These are phyloP conservation scores for Fusarium redolens DNA, from an alignment of 2,329 filamentous ascomycete species.

Conservation along the genomic window DNA sequence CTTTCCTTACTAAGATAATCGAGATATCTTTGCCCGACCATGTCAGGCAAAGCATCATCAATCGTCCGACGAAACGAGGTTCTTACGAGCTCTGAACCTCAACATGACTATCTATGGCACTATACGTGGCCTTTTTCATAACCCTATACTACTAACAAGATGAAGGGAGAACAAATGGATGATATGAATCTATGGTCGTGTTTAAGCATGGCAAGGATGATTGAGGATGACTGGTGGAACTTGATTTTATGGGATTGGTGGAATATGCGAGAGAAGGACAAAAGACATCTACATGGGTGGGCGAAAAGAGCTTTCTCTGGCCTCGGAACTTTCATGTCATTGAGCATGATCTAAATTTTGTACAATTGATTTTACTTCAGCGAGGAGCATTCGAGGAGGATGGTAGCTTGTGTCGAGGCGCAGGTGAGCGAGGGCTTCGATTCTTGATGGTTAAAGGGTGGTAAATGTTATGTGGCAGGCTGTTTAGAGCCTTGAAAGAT, in stretches of 20 bases:
- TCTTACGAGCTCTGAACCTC: not conserved
- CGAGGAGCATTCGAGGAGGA: constrained; percentile 38
- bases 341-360: constrained; percentile 21
- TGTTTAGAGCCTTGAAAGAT: constrained; percentile 34
- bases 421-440: constrained; percentile 16
- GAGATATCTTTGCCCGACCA: not conserved
- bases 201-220: not conserved
- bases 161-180: not conserved
- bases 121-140: not conserved
- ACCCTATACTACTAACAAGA: not conserved
- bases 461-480: constrained; percentile 20
- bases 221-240: not conserved
- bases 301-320: not conserved
- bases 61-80: not conserved
- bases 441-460: constrained; percentile 18
- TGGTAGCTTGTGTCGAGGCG: constrained; percentile 14
- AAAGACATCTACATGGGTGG: constrained; percentile 8
- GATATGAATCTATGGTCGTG: not conserved
- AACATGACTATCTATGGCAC: not conserved
- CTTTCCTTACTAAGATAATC: constrained; percentile 34
- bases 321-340: constrained; percentile 11
- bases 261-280: not conserved
- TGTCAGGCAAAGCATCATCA: not conserved
- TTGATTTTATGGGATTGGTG: not conserved
- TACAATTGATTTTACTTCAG: constrained; percentile 30